Conservation (phyloP, 257 asterid genomes). For the Leonotis leonurus region DNA sequence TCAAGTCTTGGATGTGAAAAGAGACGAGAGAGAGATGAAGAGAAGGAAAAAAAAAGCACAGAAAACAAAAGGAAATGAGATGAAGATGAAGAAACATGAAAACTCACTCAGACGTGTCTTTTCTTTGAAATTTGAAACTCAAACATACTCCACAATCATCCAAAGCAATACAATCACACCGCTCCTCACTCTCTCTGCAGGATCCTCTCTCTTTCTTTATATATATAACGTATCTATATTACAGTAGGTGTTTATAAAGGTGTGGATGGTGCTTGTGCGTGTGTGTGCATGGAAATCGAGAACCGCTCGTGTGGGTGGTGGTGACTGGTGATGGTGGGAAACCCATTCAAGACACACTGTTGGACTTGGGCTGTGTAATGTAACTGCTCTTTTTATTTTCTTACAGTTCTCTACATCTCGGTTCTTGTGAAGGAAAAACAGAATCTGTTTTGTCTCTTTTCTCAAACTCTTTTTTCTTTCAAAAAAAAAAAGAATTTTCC, state of each 20-base stretch:
- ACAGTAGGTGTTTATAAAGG: neutral
- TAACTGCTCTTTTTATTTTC: slow-evolving; percentile 22
- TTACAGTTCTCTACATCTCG: slow-evolving; percentile 8
- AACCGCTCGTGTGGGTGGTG: slow-evolving; percentile 65
- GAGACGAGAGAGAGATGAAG: neutral
- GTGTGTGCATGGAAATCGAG: slow-evolving; percentile 53
- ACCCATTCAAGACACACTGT: slow-evolving; percentile 34
- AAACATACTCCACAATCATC: neutral
- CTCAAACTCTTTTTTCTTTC: slow-evolving; percentile 23
- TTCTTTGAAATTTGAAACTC: neutral
- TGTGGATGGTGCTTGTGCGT: neutral
- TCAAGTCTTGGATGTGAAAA: slow-evolving; percentile 8
- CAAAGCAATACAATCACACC: neutral
- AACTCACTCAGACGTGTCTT: neutral
- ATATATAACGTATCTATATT: neutral
- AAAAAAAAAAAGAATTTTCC: slow-evolving; percentile 7
- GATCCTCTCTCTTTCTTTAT: neutral
- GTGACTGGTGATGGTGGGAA: slow-evolving; percentile 51
- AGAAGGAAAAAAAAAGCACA: neutral
- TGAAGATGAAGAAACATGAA: slow-evolving; percentile 10
- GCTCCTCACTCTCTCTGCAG: neutral
- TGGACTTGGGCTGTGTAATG: slow-evolving; percentile 41
- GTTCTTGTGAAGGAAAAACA: slow-evolving; percentile 30
- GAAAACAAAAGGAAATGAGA: neutral
- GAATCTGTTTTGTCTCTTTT: slow-evolving; percentile 38